phyloP scores from a whole-genome alignment of 2,329 filamentous ascomycete genomes.

The Botrytis elliptica region DNA sequence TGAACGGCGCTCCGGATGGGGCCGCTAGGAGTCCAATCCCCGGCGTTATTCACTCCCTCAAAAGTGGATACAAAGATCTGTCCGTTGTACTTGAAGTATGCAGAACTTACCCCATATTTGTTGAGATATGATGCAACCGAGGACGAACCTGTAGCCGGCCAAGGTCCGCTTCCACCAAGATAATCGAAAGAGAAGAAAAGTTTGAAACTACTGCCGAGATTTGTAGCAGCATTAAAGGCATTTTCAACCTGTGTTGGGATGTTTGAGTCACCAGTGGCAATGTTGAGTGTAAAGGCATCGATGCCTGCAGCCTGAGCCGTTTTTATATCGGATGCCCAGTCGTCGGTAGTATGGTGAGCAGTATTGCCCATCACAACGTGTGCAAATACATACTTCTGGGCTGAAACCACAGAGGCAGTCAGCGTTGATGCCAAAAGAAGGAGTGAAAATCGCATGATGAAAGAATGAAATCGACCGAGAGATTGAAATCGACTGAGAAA shows the following conservation, averaged over 20 bases:
- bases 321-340: constrained; percentile 40
- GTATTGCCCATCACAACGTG: constrained; percentile 40
- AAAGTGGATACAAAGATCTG: constrained; percentile 53
- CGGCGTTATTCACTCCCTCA: constrained; percentile 45
- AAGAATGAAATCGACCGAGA: not conserved
- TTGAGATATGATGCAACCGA: constrained; percentile 36
- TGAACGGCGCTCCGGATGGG: constrained; percentile 40
- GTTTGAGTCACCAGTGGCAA: constrained; percentile 36
- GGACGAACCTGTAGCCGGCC: constrained; percentile 33
- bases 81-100: constrained; percentile 42
- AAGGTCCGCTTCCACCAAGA: constrained; percentile 33
- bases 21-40: constrained; percentile 43
- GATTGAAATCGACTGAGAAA: not conserved
- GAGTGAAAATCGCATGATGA: constrained; percentile 21
- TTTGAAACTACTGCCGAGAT: constrained; percentile 31
- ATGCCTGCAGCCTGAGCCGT: constrained; percentile 41
- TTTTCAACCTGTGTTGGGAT: constrained; percentile 40
- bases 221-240: constrained; percentile 40
- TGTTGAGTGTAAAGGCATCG: constrained; percentile 42
- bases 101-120: constrained; percentile 37
- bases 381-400: constrained; percentile 36
- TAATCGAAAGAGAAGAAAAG: constrained; percentile 42
- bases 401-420: constrained; percentile 20
- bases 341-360: constrained; percentile 34
- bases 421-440: constrained; percentile 21